A percentile compares a stretch with the other conserved stretches of the same genome.
phyloP scores from a whole-genome alignment of 495 filamentous ascomycete genomes.

The Filosporella fistucella region DNA sequence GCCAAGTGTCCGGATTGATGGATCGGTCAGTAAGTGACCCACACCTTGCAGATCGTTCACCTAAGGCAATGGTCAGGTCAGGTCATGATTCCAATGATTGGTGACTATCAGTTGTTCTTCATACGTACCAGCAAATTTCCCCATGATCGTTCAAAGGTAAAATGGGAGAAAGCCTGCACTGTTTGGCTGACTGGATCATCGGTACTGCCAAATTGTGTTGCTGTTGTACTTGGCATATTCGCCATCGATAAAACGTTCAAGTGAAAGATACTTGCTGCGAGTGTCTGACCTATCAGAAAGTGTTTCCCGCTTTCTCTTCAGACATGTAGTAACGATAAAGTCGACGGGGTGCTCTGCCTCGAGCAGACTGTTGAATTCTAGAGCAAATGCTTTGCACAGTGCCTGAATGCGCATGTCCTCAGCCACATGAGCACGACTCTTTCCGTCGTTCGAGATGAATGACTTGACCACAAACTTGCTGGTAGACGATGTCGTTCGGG shows the following conservation, averaged over 20 bases:
- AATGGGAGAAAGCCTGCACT: slow-evolving; percentile 38
- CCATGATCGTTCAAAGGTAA: slow-evolving; percentile 36
- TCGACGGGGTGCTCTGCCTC: slow-evolving; percentile 22
- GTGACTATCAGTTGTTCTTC: too few species aligned
- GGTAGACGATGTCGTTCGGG: slow-evolving; percentile 23
- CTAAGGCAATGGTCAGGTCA: too few species aligned
- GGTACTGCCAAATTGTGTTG: slow-evolving; percentile 27
- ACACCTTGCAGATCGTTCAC: slow-evolving; percentile 32
- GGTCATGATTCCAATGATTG: too few species aligned
- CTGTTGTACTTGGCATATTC: slow-evolving; percentile 35
- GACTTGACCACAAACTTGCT: slow-evolving; percentile 30
- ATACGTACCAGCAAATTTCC: slow-evolving; percentile 31
- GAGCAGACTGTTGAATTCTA: slow-evolving; percentile 33
- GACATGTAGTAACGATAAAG: slow-evolving; percentile 30
- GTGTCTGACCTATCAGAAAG: too few species aligned
- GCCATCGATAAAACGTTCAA: slow-evolving; percentile 32
- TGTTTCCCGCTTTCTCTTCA: slow-evolving; percentile 21
- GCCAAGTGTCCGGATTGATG: slow-evolving; percentile 29
- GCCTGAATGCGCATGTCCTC: slow-evolving; percentile 33
- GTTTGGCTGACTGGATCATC: slow-evolving; percentile 21
- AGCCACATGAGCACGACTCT: slow-evolving; percentile 24
- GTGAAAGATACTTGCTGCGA: slow-evolving; percentile 3
- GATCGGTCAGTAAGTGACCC: slow-evolving; percentile 29
- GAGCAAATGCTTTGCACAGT: slow-evolving; percentile 34
- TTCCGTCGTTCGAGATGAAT: slow-evolving; percentile 21